Conservation (phyloP, 495 filamentous ascomycete species). For the Aeminium ludgeri region DNA sequence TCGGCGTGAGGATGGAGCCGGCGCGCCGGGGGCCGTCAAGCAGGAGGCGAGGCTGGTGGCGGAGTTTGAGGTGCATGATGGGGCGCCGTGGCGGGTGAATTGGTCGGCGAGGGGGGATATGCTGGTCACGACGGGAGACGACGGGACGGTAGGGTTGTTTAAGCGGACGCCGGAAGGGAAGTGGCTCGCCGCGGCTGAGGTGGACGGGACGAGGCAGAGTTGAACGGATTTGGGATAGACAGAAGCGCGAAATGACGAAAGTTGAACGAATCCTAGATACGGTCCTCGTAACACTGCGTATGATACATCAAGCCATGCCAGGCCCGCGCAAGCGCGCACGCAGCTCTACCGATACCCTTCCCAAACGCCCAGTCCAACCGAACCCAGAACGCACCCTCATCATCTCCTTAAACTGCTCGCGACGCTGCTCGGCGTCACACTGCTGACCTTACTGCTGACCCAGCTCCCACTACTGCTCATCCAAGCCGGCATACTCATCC, state of each 20-base stretch:
- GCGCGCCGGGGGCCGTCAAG: slow-evolving; percentile 21
- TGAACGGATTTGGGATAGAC: neutral
- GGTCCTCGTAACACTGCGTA: no score
- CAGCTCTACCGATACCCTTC: neutral
- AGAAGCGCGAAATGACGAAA: no score
- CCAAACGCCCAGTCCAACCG: neutral
- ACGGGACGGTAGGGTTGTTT: slow-evolving; percentile 23
- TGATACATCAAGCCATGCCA: no score
- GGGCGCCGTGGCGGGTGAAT: slow-evolving; percentile 26
- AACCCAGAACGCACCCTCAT: neutral
- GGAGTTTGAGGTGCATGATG: slow-evolving; percentile 22
- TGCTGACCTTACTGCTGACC: slow-evolving; percentile 23
- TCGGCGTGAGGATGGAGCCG: slow-evolving; percentile 7
- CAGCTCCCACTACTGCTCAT: slow-evolving; percentile 20
- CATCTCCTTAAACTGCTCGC: slow-evolving; percentile 18
- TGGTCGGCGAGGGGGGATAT: slow-evolving; percentile 25
- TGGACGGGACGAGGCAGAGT: slow-evolving; percentile 5
- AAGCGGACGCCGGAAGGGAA: slow-evolving; percentile 20
- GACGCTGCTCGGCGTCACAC: slow-evolving; percentile 21
- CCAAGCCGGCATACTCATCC: slow-evolving; percentile 16
- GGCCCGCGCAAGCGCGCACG: neutral
- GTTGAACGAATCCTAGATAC: no score
- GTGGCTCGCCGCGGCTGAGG: slow-evolving; percentile 13
- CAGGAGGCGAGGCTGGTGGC: slow-evolving; percentile 24
- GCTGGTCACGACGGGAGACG: slow-evolving; percentile 25